Evolutionary conservation across 2,329 filamentous ascomycete genomes (phyloP), one percentile per base, ranked within the genome.

Genomic region (Arthroderma sp.): DNA sequence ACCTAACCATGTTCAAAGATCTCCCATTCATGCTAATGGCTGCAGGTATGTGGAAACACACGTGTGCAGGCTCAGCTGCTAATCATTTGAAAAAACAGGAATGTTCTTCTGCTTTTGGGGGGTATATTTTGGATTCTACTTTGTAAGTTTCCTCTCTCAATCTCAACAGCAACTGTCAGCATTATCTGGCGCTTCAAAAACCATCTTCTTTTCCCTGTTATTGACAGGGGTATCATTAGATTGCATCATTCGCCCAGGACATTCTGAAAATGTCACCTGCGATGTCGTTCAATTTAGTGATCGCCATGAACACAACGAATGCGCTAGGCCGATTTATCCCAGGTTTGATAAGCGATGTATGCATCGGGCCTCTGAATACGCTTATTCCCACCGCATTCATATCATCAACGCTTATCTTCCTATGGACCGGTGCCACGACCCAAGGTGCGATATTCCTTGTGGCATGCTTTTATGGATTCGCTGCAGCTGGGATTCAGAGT

Each of bases 371-470:
- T 1, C 51, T 64, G 3, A 61, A 62, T 34, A 63, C 60, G 3
- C 55, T 60, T 32, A 59, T 61, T 6, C 56, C 61, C 1, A 50
- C 49, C 0, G 53, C 66, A 1, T 60, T 77, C 3, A 68, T 76
- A 33, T 67, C 67, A 0, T 66, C 65, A 27, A 58, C 69, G 8
- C 57, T 76, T 3, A 67, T 72, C 53, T 67, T 70, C 34, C 50
- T 71, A 36, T 78, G 75, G 75, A 62, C 68, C 7, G 54, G 58
- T 10, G 62, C 64, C 4, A 60, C 43, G 8, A 53, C 41, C 31
- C 30, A 40, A 39, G 40, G 42, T 27, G 42, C 36, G 38, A 44
- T 62, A 9, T 53, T 53, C 2, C 51, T 58, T 33, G 44, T 61
- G 2, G 58, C 57, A 1, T 58, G 54, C 47, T 55, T 59, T 41